A percentile compares a stretch with the other conserved stretches of the same genome.
Evolutionary conservation across 164 flowering plant genomes (phyloP).

Genomic region (Stephania yunnanensis): DNA sequence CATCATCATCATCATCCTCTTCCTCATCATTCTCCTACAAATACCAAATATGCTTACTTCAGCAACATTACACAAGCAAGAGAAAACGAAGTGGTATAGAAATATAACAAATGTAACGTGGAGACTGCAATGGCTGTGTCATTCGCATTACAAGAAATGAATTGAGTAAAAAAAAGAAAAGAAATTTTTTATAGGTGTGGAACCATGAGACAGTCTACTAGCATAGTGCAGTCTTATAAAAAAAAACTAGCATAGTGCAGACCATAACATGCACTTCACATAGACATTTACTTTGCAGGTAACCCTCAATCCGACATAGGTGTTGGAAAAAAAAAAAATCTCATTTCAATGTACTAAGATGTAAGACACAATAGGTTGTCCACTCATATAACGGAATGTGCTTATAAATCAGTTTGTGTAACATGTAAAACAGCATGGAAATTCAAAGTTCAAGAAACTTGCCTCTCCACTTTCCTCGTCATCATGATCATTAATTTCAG

Average conservation of each 20-base stretch:
- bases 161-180: background rate
- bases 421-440: background rate
- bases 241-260: background rate
- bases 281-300: background rate
- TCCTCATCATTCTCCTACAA: conserved; percentile 27
- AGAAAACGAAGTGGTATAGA: background rate
- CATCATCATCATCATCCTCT: conserved; percentile 29
- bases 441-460: background rate
- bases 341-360: background rate
- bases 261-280: background rate
- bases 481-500: conserved; percentile 42
- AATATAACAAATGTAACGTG: background rate
- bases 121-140: background rate
- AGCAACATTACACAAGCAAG: background rate
- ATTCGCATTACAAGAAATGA: background rate
- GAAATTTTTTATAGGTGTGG: background rate
- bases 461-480: conserved; percentile 40
- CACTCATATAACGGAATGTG: background rate
- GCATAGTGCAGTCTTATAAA: background rate
- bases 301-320: background rate
- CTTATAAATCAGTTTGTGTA: background rate
- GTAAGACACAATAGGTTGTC: background rate
- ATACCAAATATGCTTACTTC: background rate
- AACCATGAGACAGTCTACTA: background rate
- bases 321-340: background rate